Evolutionary conservation across 2,329 filamentous ascomycete species (phyloP), one percentile per base, ranked within the genome.

Genomic region (Sclerotinia subarctica): DNA sequence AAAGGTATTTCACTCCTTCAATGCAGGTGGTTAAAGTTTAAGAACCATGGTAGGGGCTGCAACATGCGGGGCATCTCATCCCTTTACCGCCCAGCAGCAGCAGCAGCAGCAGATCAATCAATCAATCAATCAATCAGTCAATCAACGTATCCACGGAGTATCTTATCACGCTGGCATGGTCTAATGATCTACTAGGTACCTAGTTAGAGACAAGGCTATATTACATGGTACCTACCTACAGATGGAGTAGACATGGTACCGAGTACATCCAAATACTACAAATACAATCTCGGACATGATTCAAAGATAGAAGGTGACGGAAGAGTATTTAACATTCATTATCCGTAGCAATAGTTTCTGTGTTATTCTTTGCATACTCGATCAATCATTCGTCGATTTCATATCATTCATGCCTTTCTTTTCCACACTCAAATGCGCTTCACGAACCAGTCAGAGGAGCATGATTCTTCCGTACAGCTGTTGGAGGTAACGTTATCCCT

Each of bases 331-430:
- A n/a, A n/a, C 10, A 35, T 35, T 29, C 24, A 42, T 47, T 21
- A 32, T 52, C 54, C 54, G 32, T 42, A 42, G 26, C 21, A 35
- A 13, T 53, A 60, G 56, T 46, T 62, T 26, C 35, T 67, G 64
- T 67, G 64, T 21, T 35, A 24, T 26, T 26, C 47, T 59, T 26
- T 66, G 54, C 64, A 52, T 66, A 46, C 46, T 62, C 35, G 35
- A 53, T n/a, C 26, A 21, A 7, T 53, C 32, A 67, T 67, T 67
- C 47, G 64, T 53, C 58, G 46, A 46, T 35, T 62, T 29, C 7
- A 32, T 21, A 35, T 29, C 29, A 49, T 49, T 35, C 44, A 47
- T 49, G 44, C 11, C 29, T 17, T 66, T 58, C 26, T 35, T 42
- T 54, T n/a, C 46, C 21, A 32, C 24, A 35, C 53, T 35, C 21